Conservation (phyloP, 2,329 filamentous ascomycete species). For the Nannizziopsis barbatae region DNA sequence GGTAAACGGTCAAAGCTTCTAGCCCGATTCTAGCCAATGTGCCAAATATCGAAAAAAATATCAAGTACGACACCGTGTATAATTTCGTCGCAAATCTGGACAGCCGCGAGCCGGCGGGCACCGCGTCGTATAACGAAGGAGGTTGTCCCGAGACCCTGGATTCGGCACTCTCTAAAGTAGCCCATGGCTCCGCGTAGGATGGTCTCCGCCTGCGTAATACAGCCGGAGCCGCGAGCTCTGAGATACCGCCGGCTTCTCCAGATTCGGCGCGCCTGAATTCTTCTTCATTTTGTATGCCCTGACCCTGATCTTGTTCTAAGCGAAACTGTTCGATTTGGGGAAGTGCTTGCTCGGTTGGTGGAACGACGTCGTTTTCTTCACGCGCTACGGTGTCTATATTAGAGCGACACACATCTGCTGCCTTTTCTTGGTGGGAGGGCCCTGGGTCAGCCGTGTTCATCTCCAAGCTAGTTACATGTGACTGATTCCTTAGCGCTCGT, state of each 20-base stretch:
- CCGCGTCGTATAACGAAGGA: slow-evolving; percentile 10
- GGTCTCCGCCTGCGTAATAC: slow-evolving; percentile 32
- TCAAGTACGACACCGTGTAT: slow-evolving; percentile 68
- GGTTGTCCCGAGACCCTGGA: slow-evolving; percentile 16
- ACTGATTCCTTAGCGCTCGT: no score
- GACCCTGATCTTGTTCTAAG: slow-evolving; percentile 5
- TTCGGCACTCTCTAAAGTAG: slow-evolving; percentile 28
- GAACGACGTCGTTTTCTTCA: slow-evolving; percentile 1
- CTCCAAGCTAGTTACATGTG: no score
- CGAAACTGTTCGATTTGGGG: slow-evolving; percentile 1
- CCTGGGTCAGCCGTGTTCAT: neutral
- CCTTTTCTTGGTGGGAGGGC: neutral
- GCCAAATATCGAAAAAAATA: slow-evolving; percentile 75
- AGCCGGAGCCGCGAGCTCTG: slow-evolving; percentile 27
- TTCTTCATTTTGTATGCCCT: slow-evolving; percentile 8
- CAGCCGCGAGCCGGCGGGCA: slow-evolving; percentile 20
- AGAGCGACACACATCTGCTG: neutral
- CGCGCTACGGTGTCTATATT: neutral
- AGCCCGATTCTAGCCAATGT: slow-evolving; percentile 74
- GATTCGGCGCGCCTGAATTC: slow-evolving; percentile 3
- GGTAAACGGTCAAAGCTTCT: slow-evolving; percentile 67
- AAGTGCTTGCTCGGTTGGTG: slow-evolving; percentile 2
- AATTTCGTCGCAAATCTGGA: slow-evolving; percentile 47
- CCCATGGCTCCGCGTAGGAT: slow-evolving; percentile 21
- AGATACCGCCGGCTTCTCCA: slow-evolving; percentile 15